A percentile compares a stretch with the other conserved stretches of the same genome.
Evolutionary conservation across 2,329 filamentous ascomycete species (phyloP).

Genomic region (Gremmenia infestans): DNA sequence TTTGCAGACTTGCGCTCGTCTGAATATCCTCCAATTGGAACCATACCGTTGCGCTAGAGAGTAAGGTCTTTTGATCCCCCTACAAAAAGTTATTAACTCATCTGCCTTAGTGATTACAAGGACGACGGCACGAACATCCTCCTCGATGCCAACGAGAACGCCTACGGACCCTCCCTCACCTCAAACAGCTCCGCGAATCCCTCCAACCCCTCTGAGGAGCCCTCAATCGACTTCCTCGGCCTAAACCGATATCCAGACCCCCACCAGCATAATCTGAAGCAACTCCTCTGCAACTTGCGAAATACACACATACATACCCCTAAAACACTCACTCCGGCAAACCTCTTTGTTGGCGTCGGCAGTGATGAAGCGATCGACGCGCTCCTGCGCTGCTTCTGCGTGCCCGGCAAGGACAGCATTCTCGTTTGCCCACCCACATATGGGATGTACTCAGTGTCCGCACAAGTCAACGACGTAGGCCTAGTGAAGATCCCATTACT

Average conservation of each 20-base stretch:
- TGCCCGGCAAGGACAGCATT: constrained; percentile 81
- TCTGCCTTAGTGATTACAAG: constrained; percentile 80
- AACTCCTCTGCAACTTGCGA: constrained; percentile 78
- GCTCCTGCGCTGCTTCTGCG: constrained; percentile 87
- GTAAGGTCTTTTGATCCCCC: constrained; percentile 44
- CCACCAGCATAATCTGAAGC: constrained; percentile 83
- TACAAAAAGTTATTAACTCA: constrained; percentile 12
- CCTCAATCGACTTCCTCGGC: constrained; percentile 69
- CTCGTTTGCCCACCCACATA: constrained; percentile 95
- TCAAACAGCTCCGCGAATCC: constrained; percentile 38
- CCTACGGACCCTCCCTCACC: constrained; percentile 76
- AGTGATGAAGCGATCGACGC: constrained; percentile 97
- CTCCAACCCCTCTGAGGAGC: constrained; percentile 39
- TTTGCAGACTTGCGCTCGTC: constrained; percentile 66
- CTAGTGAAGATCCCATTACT: constrained; percentile 83
- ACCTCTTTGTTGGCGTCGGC: constrained; percentile 92
- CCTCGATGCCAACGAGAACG: constrained; percentile 97
- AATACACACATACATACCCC: constrained; percentile 79
- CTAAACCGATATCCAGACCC: constrained; percentile 96
- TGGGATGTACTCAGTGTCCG: constrained; percentile 95
- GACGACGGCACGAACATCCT: constrained; percentile 94
- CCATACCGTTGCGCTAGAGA: constrained; percentile 80
- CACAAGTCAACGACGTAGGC: constrained; percentile 85
- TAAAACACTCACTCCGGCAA: constrained; percentile 67
- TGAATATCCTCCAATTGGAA: constrained; percentile 71